Percentiles rank a stretch among this genome's conserved stretches.
Evolutionary conservation across 2,329 filamentous ascomycete genomes (phyloP).

Genomic region (Sporothrix inflata): DNA sequence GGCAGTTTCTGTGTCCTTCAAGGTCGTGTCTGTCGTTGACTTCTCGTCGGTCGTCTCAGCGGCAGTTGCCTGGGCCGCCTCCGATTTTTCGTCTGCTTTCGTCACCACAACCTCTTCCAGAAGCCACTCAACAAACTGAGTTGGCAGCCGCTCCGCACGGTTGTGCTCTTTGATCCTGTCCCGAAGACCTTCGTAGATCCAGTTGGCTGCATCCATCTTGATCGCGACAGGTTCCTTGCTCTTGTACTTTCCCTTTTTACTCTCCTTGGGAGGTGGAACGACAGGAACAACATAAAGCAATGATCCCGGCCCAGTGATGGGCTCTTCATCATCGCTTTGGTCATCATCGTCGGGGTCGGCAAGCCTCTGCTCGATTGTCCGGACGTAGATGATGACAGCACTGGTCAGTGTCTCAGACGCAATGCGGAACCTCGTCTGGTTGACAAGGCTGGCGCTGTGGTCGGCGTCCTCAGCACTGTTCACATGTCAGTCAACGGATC

Average conservation of each 20-base stretch:
- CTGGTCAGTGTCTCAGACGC: conserved; percentile 26
- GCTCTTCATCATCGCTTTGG: conserved; percentile 27
- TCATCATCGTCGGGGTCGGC: conserved; percentile 20
- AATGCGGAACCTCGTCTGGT: not conserved
- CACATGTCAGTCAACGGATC: not conserved
- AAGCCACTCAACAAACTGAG: conserved; percentile 28
- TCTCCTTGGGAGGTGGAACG: not conserved
- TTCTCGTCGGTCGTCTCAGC: not conserved
- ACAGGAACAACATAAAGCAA: not conserved
- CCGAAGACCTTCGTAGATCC: conserved; percentile 27
- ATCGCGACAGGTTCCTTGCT: not conserved
- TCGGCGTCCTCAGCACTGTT: not conserved
- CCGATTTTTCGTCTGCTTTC: not conserved
- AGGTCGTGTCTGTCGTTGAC: not conserved
- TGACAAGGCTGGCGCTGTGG: not conserved
- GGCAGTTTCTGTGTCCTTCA: not conserved
- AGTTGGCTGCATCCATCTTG: conserved; percentile 24
- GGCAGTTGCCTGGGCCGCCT: not conserved
- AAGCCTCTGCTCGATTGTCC: conserved; percentile 25
- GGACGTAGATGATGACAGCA: conserved; percentile 27
- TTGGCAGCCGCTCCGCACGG: not conserved
- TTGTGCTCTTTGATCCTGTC: conserved; percentile 7
- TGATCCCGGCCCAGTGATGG: conserved; percentile 21
- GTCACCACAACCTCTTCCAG: conserved; percentile 6
- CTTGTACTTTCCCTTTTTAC: not conserved